phyloP scores from a whole-genome alignment of 73 alveolate genomes.

The Paramecium pentaurelia region DNA sequence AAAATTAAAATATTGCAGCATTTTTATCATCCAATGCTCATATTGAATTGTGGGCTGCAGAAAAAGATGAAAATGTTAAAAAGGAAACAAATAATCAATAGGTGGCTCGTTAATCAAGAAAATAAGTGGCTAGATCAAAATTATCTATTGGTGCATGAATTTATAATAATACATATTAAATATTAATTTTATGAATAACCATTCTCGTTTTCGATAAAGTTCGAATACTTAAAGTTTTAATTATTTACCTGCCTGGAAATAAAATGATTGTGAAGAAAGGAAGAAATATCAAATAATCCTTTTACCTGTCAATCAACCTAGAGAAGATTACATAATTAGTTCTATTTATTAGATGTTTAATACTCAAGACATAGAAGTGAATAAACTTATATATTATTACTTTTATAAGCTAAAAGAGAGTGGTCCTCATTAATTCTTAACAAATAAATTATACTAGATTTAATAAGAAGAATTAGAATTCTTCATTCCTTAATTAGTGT shows the following conservation, averaged over 20 bases:
- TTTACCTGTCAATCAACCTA: not conserved
- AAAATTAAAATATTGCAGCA: conserved; percentile 47
- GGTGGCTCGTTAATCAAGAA: conserved; percentile 69
- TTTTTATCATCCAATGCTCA: conserved; percentile 90
- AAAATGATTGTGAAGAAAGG: not conserved
- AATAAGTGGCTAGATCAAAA: conserved; percentile 74
- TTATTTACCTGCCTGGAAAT: not conserved
- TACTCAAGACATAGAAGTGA: not conserved
- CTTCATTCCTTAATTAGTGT: conserved; percentile 39
- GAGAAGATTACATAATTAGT: not conserved
- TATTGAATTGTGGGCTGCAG: conserved; percentile 87
- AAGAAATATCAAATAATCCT: not conserved
- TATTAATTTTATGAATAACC: not conserved
- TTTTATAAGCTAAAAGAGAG: not conserved
- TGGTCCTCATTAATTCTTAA: conserved; percentile 36
- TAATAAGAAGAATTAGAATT: not conserved
- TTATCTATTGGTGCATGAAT: conserved; percentile 70
- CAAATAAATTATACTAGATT: conserved; percentile 2
- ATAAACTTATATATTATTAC: not conserved
- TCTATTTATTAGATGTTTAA: not conserved
- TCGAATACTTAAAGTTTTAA: not conserved
- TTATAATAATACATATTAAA: not conserved
- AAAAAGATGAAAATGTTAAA: conserved; percentile 85
- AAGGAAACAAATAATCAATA: conserved; percentile 73
- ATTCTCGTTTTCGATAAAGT: not conserved